These are phyloP conservation scores for Bipolaris sorokiniana DNA, from an alignment of 2,329 filamentous ascomycete genomes.

Conservation along the genomic window DNA sequence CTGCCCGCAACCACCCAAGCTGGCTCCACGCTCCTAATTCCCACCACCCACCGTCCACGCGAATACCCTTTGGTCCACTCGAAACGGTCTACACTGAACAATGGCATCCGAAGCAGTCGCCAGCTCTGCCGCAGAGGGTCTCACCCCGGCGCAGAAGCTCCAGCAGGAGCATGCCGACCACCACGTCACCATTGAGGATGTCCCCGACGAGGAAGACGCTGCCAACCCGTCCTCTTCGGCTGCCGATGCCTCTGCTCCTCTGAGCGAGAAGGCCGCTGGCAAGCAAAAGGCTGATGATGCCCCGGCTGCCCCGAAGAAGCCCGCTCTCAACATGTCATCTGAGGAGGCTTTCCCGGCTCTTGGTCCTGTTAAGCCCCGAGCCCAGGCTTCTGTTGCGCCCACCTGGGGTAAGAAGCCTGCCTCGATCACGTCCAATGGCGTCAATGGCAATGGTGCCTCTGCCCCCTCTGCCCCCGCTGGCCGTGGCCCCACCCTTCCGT, in stretches of 20 bases:
- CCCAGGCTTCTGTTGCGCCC: slow-evolving; percentile 66
- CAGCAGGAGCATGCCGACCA: slow-evolving; percentile 66
- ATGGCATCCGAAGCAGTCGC: slow-evolving; percentile 49
- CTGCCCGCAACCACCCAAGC: slow-evolving; percentile 17
- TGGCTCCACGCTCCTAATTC: slow-evolving; percentile 40
- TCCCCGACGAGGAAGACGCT: slow-evolving; percentile 77
- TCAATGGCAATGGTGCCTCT: slow-evolving; percentile 60
- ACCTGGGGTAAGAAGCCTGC: slow-evolving; percentile 78
- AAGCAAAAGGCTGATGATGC: slow-evolving; percentile 69
- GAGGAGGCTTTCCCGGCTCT: slow-evolving; percentile 95
- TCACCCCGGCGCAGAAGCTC: slow-evolving; percentile 63
- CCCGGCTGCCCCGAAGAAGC: slow-evolving; percentile 39
- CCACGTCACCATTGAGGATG: slow-evolving; percentile 79
- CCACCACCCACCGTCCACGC: slow-evolving; percentile 41
- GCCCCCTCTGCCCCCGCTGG: slow-evolving; percentile 46
- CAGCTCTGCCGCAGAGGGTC: slow-evolving; percentile 44
- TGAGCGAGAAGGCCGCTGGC: slow-evolving; percentile 68
- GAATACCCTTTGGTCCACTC: slow-evolving; percentile 47
- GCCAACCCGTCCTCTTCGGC: slow-evolving; percentile 58
- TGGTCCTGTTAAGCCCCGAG: slow-evolving; percentile 70
- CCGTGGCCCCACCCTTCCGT: slow-evolving; percentile 55
- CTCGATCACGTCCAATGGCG: slow-evolving; percentile 53
- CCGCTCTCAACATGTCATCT: slow-evolving; percentile 77
- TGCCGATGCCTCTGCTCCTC: slow-evolving; percentile 40
- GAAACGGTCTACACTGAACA: slow-evolving; percentile 47